These are phyloP conservation scores for Macrophomina phaseolina DNA, from an alignment of 2,329 filamentous ascomycete species.

Conservation along the genomic window DNA sequence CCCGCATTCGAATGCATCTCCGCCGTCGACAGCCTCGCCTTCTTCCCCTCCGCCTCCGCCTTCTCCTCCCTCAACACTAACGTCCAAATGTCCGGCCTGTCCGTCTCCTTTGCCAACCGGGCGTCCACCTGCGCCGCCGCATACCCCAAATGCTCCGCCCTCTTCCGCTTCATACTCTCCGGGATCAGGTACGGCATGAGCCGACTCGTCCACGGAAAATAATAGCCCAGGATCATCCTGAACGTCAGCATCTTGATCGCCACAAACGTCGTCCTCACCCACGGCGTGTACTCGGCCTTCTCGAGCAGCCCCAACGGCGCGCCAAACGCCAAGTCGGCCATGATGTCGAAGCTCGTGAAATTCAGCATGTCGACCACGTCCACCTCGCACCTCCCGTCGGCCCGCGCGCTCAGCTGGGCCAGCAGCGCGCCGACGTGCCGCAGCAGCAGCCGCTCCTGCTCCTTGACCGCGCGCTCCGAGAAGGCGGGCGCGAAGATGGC, in stretches of 20 bases:
- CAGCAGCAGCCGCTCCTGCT: too few species aligned
- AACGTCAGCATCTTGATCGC: slow-evolving; percentile 27
- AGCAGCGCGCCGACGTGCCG: too few species aligned
- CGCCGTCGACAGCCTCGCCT: not conserved
- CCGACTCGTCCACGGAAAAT: not conserved
- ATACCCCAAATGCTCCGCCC: not conserved
- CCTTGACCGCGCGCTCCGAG: too few species aligned
- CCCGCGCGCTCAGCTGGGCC: too few species aligned
- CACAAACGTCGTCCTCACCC: slow-evolving; percentile 39
- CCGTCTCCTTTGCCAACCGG: not conserved
- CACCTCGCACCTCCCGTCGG: not conserved
- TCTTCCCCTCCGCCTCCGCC: not conserved
- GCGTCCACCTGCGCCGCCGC: not conserved
- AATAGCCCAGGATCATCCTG: not conserved
- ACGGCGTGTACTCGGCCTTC: slow-evolving; percentile 36
- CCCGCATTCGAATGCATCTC: slow-evolving; percentile 30
- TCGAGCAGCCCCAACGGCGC: slow-evolving; percentile 39
- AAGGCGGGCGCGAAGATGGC: too few species aligned
- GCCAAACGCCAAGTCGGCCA: slow-evolving; percentile 33
- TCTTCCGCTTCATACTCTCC: not conserved
- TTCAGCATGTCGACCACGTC: slow-evolving; percentile 42
- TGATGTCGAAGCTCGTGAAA: slow-evolving; percentile 34
- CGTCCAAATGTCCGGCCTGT: not conserved
- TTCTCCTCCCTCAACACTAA: not conserved
- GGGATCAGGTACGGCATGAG: not conserved